Percentiles rank a stretch among this genome's conserved stretches.
Evolutionary conservation across 192 early-diverging fungal genomes (phyloP).

Genomic region (Spizellomyces sp.): DNA sequence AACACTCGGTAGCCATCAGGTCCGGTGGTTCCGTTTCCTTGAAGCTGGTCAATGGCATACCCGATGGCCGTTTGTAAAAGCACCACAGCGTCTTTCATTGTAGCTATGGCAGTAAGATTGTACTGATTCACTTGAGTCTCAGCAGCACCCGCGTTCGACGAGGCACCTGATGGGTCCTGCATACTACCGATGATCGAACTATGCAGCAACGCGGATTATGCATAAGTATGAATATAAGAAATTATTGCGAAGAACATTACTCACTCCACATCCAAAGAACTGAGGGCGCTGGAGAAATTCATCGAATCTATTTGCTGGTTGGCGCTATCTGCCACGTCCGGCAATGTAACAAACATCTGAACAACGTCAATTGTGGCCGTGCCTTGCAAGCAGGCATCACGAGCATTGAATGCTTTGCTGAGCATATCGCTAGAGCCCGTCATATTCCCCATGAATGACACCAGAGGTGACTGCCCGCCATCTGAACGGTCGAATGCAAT

Average conservation of each 20-base stretch:
- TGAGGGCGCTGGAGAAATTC: neutral
- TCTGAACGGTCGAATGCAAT: slow-evolving; percentile 4
- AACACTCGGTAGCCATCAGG: too few species aligned
- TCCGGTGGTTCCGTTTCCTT: too few species aligned
- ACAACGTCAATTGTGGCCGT: neutral
- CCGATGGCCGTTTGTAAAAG: too few species aligned
- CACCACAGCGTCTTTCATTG: too few species aligned
- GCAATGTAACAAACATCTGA: neutral
- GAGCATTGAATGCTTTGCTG: neutral
- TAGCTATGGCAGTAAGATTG: too few species aligned
- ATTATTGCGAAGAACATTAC: too few species aligned
- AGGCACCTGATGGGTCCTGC: neutral
- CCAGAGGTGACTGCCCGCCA: neutral
- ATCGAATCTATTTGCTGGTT: neutral
- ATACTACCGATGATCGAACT: neutral
- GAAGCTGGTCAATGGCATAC: too few species aligned
- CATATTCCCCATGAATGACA: neutral
- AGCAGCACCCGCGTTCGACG: neutral
- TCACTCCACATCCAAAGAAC: too few species aligned
- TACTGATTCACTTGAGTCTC: neutral
- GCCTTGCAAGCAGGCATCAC: neutral
- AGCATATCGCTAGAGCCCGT: neutral
- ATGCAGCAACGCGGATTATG: too few species aligned
- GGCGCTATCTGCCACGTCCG: neutral
- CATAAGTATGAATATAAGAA: too few species aligned